phyloP scores from a whole-genome alignment of 2,329 filamentous ascomycete genomes.

The Thielaviopsis ethacetica region DNA sequence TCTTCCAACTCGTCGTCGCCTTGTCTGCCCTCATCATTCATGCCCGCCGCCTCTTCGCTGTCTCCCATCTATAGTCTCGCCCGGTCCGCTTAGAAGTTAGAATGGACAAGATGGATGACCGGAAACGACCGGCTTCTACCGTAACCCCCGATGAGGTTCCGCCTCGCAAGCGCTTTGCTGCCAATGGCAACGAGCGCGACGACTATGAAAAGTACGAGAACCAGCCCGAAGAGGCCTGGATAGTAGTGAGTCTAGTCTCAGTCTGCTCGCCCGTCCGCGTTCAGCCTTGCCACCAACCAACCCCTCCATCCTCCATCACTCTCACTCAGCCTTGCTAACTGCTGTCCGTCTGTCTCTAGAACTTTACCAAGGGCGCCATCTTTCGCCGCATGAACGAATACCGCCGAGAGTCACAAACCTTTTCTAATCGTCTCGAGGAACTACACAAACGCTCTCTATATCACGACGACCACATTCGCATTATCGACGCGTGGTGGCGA shows the following conservation, averaged over 20 bases:
- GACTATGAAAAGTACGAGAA: constrained; percentile 37
- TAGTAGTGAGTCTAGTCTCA: constrained; percentile 38
- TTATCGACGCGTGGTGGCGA: constrained; percentile 85
- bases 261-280: neutral
- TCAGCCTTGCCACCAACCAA: neutral
- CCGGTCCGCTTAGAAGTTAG: constrained; percentile 73
- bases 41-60: constrained; percentile 68
- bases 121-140: constrained; percentile 67
- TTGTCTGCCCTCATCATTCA: constrained; percentile 22
- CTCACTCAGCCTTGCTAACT: constrained; percentile 18
- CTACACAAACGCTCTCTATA: constrained; percentile 61
- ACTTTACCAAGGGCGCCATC: constrained; percentile 91
- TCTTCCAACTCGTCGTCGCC: no score
- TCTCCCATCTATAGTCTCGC: constrained; percentile 33
- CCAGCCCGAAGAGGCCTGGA: constrained; percentile 43
- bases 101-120: constrained; percentile 68
- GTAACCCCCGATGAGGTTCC: constrained; percentile 71
- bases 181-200: constrained; percentile 56
- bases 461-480: constrained; percentile 83
- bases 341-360: constrained; percentile 29
- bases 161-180: constrained; percentile 78
- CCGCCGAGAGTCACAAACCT: constrained; percentile 70
- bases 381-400: constrained; percentile 96
- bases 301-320: neutral
- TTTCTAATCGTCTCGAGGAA: constrained; percentile 69